Evolutionary conservation across 805 yeast species (phyloP).

Genomic region (Candida lessepsii): DNA sequence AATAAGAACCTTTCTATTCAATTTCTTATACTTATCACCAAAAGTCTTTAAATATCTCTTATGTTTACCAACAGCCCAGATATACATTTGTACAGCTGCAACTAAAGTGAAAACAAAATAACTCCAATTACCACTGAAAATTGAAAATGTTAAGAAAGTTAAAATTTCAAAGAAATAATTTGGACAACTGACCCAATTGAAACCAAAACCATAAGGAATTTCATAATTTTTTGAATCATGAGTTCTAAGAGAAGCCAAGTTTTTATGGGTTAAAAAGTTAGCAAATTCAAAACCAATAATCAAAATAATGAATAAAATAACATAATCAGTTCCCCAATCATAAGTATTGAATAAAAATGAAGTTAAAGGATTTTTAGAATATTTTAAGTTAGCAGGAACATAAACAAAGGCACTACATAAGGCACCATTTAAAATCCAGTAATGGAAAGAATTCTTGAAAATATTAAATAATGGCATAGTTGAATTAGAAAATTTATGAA

Average conservation of each 20-base stretch:
- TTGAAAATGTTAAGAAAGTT: constrained; percentile 69
- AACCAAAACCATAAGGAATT: constrained; percentile 84
- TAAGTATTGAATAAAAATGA: constrained; percentile 45
- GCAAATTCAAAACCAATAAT: constrained; percentile 57
- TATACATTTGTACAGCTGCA: constrained; percentile 78
- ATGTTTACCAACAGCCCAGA: constrained; percentile 91
- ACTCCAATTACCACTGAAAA: constrained; percentile 76
- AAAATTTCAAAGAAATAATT: constrained; percentile 87
- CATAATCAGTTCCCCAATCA: constrained; percentile 31
- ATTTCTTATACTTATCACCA: constrained; percentile 75
- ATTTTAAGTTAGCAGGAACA: constrained; percentile 18
- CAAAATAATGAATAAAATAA: constrained; percentile 46
- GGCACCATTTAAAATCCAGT: constrained; percentile 87
- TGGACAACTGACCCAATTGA: constrained; percentile 81
- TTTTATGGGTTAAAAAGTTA: constrained; percentile 70
- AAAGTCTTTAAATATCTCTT: constrained; percentile 62
- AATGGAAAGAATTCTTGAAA: constrained; percentile 86
- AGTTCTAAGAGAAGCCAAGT: constrained; percentile 57
- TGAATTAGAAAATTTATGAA: constrained; percentile 81
- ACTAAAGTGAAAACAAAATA: constrained; percentile 69
- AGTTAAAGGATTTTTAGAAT: constrained; percentile 17
- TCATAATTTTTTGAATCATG: constrained; percentile 51
- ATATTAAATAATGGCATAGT: constrained; percentile 91
- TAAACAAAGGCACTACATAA: constrained; percentile 50
- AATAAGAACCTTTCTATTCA: constrained; percentile 67